Conservation (phyloP, 129 eudicot species). For the Chrysanthemum seticuspe region DNA sequence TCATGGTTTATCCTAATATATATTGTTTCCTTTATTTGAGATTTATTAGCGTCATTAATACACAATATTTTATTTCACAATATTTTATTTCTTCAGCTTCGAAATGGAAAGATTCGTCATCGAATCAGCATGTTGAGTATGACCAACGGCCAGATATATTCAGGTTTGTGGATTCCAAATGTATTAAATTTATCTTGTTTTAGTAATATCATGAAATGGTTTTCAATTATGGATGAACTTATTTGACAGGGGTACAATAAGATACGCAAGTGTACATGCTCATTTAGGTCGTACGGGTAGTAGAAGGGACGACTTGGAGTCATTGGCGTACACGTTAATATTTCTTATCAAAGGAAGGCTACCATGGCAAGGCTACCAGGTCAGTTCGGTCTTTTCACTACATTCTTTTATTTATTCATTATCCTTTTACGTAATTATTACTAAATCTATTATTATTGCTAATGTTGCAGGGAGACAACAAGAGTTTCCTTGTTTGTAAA, state of each 20-base stretch:
- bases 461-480: slow-evolving; percentile 53
- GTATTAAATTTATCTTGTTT: background rate
- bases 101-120: slow-evolving; percentile 84
- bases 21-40: slow-evolving; percentile 8
- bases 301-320: slow-evolving; percentile 97
- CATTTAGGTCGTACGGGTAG: slow-evolving; percentile 99
- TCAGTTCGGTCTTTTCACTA: slow-evolving; percentile 21
- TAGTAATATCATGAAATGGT: background rate
- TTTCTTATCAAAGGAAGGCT: slow-evolving; percentile 93
- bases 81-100: slow-evolving; percentile 63
- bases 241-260: slow-evolving; percentile 82
- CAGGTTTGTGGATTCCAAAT: slow-evolving; percentile 55
- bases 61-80: slow-evolving; percentile 10
- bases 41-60: slow-evolving; percentile 14
- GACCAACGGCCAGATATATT: slow-evolving; percentile 98
- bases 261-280: slow-evolving; percentile 99
- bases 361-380: slow-evolving; percentile 99
- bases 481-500: slow-evolving; percentile 58
- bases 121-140: slow-evolving; percentile 92
- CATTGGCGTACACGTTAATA: slow-evolving; percentile 94
- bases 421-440: background rate
- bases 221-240: slow-evolving; percentile 1
- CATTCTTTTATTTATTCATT: background rate
- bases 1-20: background rate
- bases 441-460: background rate